A percentile compares a stretch with the other conserved stretches of the same genome.
phyloP scores from a whole-genome alignment of 2,329 filamentous ascomycete species.

The Epichloe gansuensis region DNA sequence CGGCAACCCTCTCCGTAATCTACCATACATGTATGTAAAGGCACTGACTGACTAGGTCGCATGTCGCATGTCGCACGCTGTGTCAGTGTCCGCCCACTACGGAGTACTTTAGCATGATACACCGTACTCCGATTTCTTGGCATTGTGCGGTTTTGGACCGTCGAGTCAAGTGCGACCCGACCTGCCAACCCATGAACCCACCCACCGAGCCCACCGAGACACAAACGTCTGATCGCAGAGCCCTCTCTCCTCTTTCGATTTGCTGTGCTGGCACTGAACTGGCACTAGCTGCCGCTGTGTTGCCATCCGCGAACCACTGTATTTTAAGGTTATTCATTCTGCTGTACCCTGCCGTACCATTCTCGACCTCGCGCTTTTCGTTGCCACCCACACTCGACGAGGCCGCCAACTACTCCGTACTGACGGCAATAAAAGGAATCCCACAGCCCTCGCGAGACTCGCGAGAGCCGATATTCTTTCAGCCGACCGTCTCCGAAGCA shows the following conservation, averaged over 20 bases:
- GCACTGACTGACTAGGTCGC: too few relatives aligned
- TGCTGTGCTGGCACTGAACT: background rate
- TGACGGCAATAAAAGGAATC: background rate
- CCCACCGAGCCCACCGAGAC: constrained; percentile 2
- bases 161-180: background rate
- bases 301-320: background rate
- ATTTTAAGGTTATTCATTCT: constrained; percentile 10
- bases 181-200: background rate
- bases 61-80: background rate
- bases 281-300: background rate
- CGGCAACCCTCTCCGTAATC: background rate
- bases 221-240: constrained; percentile 1
- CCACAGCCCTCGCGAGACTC: background rate
- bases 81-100: background rate
- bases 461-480: background rate
- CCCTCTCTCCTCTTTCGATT: background rate
- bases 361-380: background rate
- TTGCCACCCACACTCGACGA: background rate
- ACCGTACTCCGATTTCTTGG: constrained; percentile 1
- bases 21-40: too few relatives aligned
- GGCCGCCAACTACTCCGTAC: background rate
- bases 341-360: background rate
- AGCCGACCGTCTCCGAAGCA: background rate
- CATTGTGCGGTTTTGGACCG: background rate
- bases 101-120: background rate